Evolutionary conservation across 345 rosid genomes (phyloP).

Genomic region (Salix exigua): DNA sequence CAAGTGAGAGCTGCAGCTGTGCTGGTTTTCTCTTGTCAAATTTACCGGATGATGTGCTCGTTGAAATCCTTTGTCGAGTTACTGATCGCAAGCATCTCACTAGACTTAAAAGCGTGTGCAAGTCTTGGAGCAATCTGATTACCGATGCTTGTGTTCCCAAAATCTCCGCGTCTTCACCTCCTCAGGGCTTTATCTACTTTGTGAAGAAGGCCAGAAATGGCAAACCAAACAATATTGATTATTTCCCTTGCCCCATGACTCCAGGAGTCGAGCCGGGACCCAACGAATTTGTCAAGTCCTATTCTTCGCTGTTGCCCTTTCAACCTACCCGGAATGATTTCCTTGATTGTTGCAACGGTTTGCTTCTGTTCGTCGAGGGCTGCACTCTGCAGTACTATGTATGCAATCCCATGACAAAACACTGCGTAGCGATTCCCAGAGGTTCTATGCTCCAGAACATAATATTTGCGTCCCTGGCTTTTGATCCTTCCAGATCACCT

Average conservation of each 20-base stretch:
- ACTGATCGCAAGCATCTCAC: too few relatives aligned
- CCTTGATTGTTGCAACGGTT: constrained; percentile 13
- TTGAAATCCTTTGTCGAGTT: too few relatives aligned
- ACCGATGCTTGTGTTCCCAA: too few relatives aligned
- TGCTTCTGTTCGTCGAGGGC: constrained; percentile 3
- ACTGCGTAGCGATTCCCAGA: neutral
- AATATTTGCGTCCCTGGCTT: neutral
- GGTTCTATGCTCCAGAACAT: neutral
- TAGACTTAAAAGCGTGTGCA: too few relatives aligned
- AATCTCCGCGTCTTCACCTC: too few relatives aligned
- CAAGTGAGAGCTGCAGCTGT: too few relatives aligned
- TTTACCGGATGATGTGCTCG: too few relatives aligned
- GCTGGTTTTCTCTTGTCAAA: too few relatives aligned
- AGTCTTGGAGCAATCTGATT: too few relatives aligned
- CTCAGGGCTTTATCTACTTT: too few relatives aligned
- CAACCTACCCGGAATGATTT: neutral
- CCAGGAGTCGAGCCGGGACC: neutral
- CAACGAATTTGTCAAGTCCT: neutral
- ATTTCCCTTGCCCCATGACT: neutral
- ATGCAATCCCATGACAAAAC: constrained; percentile 5
- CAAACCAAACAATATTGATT: too few relatives aligned
- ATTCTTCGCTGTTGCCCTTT: neutral
- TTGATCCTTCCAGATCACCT: neutral
- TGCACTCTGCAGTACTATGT: neutral
- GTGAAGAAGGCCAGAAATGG: too few relatives aligned